Evolutionary conservation across 2,329 filamentous ascomycete genomes (phyloP).

Genomic region (Phialocephala subalpina): DNA sequence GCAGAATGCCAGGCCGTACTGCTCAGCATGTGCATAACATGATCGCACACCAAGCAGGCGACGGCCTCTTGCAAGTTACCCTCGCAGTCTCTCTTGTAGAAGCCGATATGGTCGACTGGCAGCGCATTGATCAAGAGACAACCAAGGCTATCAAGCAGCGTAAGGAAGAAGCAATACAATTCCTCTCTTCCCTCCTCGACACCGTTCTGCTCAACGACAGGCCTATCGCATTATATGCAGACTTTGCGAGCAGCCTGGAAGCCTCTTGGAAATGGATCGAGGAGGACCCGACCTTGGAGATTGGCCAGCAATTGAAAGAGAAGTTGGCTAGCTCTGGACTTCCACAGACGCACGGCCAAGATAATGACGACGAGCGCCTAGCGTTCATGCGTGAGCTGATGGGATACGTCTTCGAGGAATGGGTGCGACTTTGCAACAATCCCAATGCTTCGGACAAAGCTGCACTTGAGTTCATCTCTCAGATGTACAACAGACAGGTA

Average conservation of each 20-base stretch:
- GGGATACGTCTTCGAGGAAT: constrained; percentile 96
- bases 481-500: constrained; percentile 78
- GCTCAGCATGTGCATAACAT: constrained; percentile 62
- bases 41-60: constrained; percentile 64
- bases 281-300: constrained; percentile 72
- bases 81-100: constrained; percentile 64
- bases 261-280: constrained; percentile 82
- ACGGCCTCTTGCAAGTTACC: constrained; percentile 63
- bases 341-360: constrained; percentile 56
- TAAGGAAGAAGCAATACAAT: constrained; percentile 76
- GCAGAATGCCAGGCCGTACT: constrained; percentile 62
- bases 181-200: constrained; percentile 82
- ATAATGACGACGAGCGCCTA: constrained; percentile 62
- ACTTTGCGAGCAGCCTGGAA: constrained; percentile 85
- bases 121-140: constrained; percentile 73
- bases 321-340: constrained; percentile 64
- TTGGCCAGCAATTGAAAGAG: constrained; percentile 75
- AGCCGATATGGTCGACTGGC: constrained; percentile 69
- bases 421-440: constrained; percentile 84
- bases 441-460: constrained; percentile 78
- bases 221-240: constrained; percentile 80
- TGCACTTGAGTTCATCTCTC: constrained; percentile 79
- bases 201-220: constrained; percentile 80
- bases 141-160: constrained; percentile 76
- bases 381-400: constrained; percentile 79